A percentile compares a stretch with the other conserved stretches of the same genome.
Evolutionary conservation across 176 grass and related monocot species (phyloP).

Genomic region (Musa itinerans): DNA sequence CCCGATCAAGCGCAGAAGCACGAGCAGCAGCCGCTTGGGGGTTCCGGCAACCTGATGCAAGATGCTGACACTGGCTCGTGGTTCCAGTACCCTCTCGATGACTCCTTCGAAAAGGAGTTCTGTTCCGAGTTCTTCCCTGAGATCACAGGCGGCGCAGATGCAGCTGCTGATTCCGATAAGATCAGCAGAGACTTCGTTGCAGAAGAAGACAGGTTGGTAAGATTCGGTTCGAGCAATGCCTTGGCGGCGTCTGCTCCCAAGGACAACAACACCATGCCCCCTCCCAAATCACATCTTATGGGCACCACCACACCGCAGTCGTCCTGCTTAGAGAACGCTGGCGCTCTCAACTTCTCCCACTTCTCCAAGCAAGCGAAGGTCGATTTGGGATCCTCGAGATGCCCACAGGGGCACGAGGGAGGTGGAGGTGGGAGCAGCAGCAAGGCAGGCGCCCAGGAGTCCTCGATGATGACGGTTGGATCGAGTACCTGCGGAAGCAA

Average conservation of each 20-base stretch:
- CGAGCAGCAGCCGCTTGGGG: neutral
- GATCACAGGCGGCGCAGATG: slow-evolving; percentile 20
- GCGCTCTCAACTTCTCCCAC: slow-evolving; percentile 20
- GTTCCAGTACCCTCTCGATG: slow-evolving; percentile 38
- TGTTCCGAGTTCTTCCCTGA: slow-evolving; percentile 62
- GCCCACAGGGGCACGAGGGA: slow-evolving; percentile 23
- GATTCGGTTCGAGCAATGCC: slow-evolving; percentile 3
- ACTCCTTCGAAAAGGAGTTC: slow-evolving; percentile 51
- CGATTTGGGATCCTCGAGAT: neutral
- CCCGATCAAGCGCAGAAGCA: slow-evolving; percentile 8
- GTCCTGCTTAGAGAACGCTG: neutral
- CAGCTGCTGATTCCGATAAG: neutral
- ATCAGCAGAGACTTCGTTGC: neutral
- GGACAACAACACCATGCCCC: slow-evolving; percentile 2
- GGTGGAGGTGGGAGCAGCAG: neutral
- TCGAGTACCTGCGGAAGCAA: slow-evolving; percentile 53
- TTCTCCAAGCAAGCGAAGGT: slow-evolving; percentile 21
- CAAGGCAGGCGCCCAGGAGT: neutral
- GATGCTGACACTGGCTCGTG: slow-evolving; percentile 29
- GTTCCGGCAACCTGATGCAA: slow-evolving; percentile 31
- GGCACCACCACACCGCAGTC: neutral
- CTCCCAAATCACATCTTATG: neutral
- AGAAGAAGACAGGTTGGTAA: slow-evolving; percentile 11
- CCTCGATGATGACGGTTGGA: slow-evolving; percentile 22
- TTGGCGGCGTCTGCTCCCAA: neutral